These are phyloP conservation scores for Aegilops umbellulata DNA, from an alignment of 176 grass and related monocot species.

Conservation along the genomic window DNA sequence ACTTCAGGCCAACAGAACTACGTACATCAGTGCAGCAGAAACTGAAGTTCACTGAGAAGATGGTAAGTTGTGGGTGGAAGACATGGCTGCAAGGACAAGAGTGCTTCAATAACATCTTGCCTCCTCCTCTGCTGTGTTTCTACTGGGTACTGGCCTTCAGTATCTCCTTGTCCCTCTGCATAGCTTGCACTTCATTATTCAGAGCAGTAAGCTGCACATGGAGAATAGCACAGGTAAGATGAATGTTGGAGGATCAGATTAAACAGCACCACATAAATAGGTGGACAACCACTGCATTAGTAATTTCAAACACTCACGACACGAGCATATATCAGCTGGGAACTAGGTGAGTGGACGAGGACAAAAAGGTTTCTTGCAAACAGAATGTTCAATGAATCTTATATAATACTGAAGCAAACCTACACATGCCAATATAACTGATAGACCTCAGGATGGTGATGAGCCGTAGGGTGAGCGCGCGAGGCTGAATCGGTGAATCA, in stretches of 20 bases:
- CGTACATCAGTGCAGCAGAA: neutral
- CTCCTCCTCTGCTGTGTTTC: conserved; percentile 74
- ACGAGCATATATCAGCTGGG: neutral
- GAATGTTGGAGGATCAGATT: neutral
- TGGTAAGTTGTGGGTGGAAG: neutral
- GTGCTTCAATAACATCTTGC: conserved; percentile 29
- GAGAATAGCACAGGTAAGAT: neutral
- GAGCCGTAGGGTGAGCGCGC: no score
- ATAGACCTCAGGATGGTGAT: neutral
- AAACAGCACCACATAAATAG: neutral
- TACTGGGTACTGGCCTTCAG: conserved; percentile 60
- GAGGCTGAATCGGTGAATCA: no score
- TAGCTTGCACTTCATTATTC: conserved; percentile 39
- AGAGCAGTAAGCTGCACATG: conserved; percentile 35
- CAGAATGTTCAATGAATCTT: neutral
- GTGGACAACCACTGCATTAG: neutral
- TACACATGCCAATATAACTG: neutral
- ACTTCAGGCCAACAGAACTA: neutral
- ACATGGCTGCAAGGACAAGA: neutral
- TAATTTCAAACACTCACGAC: neutral
- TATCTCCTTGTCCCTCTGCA: conserved; percentile 64
- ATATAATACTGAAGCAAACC: neutral
- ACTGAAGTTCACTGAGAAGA: neutral
- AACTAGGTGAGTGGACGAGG: neutral
- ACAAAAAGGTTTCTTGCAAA: neutral